Base-by-base conservation (phyloP, 169 alveolate species). In the Blepharisma undulans region DNA sequence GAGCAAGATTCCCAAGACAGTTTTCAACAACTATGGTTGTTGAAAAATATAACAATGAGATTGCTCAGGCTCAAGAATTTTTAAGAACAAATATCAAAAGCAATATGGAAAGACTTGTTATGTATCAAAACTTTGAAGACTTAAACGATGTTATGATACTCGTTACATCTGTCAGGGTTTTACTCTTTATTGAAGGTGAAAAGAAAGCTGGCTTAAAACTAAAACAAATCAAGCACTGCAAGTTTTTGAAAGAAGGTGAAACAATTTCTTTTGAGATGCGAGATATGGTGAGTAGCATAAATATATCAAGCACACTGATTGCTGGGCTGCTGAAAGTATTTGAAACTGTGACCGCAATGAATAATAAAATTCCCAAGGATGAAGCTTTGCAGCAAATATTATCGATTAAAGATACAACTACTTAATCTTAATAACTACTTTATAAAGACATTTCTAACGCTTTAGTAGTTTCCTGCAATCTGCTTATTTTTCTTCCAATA, bases 1-100 rank as follows among this genome's bases (percentile, higher is more conserved):
- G 95, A 59, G 89, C 92, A 76, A 89, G 96, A 76, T 92, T 92
- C 79, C 96, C 96, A 0, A 82, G 96, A 66, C 90, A 90, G 30
- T 84, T 92, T 36, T 78, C 85, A 32, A 30, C 94, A 34, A 89
- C 89, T 29, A 74, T 61, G 30, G 85, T 92, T n/a, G 84, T 94
- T 22, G 94, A 90, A 71, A 25, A 72, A 25, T 84, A 84, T 36
- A 84, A 84, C 77, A 7, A 34, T 32, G 86, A 78, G 25, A 25
- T 78, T 78, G 34, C 86, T 3, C 86, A 78, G 18, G 86, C 86
- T 14, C 86, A 78, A 78, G 66, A 78, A 32, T 21, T 78, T 25
- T 21, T 78, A 32, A 78, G 60, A 4, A 32, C 29, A 32, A 48
- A 48, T 48, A 48, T 48, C 66, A 34, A 25, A n/a, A 32, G 18